These are phyloP conservation scores for Psilocybe cubensis DNA, from an alignment of 768 basidiomycete species.

Conservation along the genomic window DNA sequence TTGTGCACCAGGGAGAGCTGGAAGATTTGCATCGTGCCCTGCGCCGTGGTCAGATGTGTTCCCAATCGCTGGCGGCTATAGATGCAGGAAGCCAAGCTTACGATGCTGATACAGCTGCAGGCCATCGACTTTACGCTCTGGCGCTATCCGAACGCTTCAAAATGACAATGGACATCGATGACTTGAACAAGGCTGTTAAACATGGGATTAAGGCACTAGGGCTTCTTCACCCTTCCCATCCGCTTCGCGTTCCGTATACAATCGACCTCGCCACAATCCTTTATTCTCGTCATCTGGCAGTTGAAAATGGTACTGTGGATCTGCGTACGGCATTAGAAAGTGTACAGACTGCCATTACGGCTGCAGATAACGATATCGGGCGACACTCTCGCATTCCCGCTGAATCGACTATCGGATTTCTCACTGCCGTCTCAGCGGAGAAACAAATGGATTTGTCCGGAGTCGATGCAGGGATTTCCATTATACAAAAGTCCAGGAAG, in stretches of 20 bases:
- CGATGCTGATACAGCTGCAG: neutral
- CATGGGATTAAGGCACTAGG: neutral
- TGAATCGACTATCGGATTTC: neutral
- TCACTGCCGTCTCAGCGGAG: neutral
- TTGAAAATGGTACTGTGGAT: neutral
- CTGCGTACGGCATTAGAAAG: neutral
- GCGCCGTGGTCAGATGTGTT: neutral
- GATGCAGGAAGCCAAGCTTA: no score
- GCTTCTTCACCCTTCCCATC: neutral
- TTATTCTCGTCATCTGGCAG: neutral
- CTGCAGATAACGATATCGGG: neutral
- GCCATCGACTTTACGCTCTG: neutral
- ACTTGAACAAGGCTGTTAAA: constrained; percentile 2
- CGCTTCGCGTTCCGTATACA: neutral
- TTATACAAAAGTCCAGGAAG: neutral
- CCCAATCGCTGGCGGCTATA: no score
- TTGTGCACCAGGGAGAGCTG: neutral
- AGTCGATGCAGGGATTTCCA: neutral
- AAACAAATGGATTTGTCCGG: neutral
- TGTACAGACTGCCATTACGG: neutral
- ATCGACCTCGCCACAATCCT: neutral
- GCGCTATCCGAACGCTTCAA: constrained; percentile 2
- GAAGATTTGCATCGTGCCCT: constrained; percentile 6
- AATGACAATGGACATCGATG: neutral
- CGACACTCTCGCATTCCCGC: neutral